Percentiles rank a stretch among this genome's conserved stretches.
These are phyloP conservation scores for Arthrobotrys megalospora DNA, from an alignment of 2,329 filamentous ascomycete genomes.

Conservation along the genomic window DNA sequence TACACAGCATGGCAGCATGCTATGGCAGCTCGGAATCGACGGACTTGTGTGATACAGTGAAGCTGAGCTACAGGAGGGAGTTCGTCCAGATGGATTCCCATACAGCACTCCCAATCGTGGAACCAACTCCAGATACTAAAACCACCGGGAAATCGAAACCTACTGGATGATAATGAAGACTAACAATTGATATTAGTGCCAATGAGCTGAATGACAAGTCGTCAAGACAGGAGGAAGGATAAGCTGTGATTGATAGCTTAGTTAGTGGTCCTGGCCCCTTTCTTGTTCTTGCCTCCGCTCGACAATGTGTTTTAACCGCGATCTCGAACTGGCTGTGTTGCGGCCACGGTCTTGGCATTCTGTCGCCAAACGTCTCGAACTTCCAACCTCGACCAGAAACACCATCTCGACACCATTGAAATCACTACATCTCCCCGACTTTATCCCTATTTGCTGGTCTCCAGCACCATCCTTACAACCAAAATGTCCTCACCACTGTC, in stretches of 20 bases:
- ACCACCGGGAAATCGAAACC: background rate
- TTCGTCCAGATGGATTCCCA: too few species aligned
- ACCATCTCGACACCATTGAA: slow-evolving; percentile 2
- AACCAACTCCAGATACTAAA: too few species aligned
- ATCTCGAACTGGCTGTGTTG: slow-evolving; percentile 35
- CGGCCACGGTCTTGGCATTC: slow-evolving; percentile 41
- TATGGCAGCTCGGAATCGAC: slow-evolving; percentile 4
- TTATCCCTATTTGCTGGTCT: slow-evolving; percentile 3
- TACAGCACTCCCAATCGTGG: too few species aligned
- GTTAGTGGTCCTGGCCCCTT: slow-evolving; percentile 28
- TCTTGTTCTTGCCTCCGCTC: slow-evolving; percentile 34
- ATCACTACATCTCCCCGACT: background rate
- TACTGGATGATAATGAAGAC: background rate
- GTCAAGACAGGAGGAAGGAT: background rate
- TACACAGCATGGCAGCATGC: slow-evolving; percentile 13
- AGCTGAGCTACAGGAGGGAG: background rate
- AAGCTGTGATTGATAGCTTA: background rate
- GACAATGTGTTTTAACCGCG: slow-evolving; percentile 7
- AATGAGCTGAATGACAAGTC: too few species aligned
- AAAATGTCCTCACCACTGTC: slow-evolving; percentile 53
- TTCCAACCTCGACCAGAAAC: slow-evolving; percentile 25
- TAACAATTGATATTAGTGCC: too few species aligned
- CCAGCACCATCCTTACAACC: slow-evolving; percentile 11
- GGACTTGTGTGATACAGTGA: background rate
- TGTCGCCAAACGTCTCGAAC: slow-evolving; percentile 57